phyloP scores from a whole-genome alignment of 768 basidiomycete genomes.

The Coprinopsis marcescibilis region DNA sequence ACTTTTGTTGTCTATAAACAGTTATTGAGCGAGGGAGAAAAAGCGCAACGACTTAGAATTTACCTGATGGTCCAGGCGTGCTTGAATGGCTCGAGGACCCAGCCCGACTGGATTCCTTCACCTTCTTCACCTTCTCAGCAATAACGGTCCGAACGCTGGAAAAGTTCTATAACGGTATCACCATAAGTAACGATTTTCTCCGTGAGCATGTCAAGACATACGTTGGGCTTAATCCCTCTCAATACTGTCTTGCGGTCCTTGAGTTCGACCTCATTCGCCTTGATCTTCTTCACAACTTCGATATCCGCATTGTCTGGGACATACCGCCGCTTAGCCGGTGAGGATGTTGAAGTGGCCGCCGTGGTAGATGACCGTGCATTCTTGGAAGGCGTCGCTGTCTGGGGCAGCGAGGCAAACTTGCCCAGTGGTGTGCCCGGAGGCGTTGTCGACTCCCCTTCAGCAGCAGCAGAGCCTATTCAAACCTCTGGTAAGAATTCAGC shows the following conservation, averaged over 20 bases:
- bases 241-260: slow-evolving; percentile 79
- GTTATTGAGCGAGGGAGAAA: neutral
- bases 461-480: slow-evolving; percentile 13
- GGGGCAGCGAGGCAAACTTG: slow-evolving; percentile 24
- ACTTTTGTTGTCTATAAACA: slow-evolving; percentile 44
- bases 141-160: slow-evolving; percentile 58
- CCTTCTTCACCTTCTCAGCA: slow-evolving; percentile 71
- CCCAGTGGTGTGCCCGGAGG: slow-evolving; percentile 49
- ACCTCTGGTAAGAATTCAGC: neutral
- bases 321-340: slow-evolving; percentile 70
- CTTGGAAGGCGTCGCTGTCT: slow-evolving; percentile 14
- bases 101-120: slow-evolving; percentile 60
- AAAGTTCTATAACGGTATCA: too few relatives aligned
- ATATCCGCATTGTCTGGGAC: slow-evolving; percentile 71
- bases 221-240: slow-evolving; percentile 78
- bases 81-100: slow-evolving; percentile 33
- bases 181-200: too few relatives aligned
- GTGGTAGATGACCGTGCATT: slow-evolving; percentile 6
- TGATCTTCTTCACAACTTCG: slow-evolving; percentile 84
- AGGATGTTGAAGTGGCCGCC: slow-evolving; percentile 29
- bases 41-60: slow-evolving; percentile 7
- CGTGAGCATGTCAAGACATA: too few relatives aligned
- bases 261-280: slow-evolving; percentile 69
- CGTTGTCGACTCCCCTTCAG: slow-evolving; percentile 34
- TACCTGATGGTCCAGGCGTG: slow-evolving; percentile 41